Base-by-base conservation (phyloP, 129 eudicot species). In the Saussurea involucrata region DNA sequence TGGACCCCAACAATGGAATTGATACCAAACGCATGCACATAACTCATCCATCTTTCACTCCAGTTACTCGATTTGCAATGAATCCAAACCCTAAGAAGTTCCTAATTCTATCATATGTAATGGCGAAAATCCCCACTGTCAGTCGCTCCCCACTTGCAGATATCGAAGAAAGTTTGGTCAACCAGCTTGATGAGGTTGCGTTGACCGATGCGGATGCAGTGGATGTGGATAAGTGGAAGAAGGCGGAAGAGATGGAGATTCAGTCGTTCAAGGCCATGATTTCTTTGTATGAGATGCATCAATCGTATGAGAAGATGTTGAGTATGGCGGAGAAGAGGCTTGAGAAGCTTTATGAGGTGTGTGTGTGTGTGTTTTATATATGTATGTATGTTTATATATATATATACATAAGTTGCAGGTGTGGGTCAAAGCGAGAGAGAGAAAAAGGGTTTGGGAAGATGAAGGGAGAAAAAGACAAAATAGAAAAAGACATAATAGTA, bases 321-420 rank as follows among this genome's bases (percentile, higher is more conserved):
- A 75, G 72, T 24, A 92, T 86, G 40, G 96, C 97, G 44, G 98
- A 94, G 90, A 42, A 64, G 81, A 86, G 84, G 81, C 73, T 94
- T 78, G 90, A 87, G 92, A 94, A 73, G 96, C 86, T 94, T 55
- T 94, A 94, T 33, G 92, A 91, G 68, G 81, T 80, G n/a, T n/a
- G n/a, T n/a, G n/a, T n/a, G n/a, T n/a, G n/a, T n/a, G n/a, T n/a
- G n/a, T n/a, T n/a, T n/a, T n/a, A n/a, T n/a, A n/a, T n/a, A n/a
- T n/a, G n/a, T n/a, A n/a, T n/a, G n/a, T n/a, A n/a, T n/a, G n/a
- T n/a, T n/a, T n/a, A n/a, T n/a, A n/a, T n/a, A n/a, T n/a, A n/a
- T n/a, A n/a, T n/a, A n/a, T n/a, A n/a, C n/a, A n/a, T n/a, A n/a
- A n/a, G n/a, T n/a, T n/a, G n/a, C n/a, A n/a, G n/a, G n/a, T n/a